These are phyloP conservation scores for Claviceps maximensis DNA, from an alignment of 2,329 filamentous ascomycete genomes.

Conservation along the genomic window DNA sequence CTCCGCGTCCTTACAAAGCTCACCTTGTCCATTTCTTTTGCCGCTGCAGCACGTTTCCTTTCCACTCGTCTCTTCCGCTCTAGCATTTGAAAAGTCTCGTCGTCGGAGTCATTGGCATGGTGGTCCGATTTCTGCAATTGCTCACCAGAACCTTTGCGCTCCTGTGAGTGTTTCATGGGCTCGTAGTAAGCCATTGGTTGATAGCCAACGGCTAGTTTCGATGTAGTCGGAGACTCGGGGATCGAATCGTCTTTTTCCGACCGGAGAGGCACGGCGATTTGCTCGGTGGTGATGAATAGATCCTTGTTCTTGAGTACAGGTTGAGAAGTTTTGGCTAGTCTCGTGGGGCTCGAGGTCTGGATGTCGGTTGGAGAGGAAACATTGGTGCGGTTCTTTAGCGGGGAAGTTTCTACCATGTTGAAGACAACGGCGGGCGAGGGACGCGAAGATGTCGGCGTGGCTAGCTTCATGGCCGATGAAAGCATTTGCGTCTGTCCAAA, in stretches of 20 bases:
- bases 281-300: constrained; percentile 8
- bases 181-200: constrained; percentile 31
- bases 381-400: constrained; percentile 35
- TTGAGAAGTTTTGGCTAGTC: constrained; percentile 18
- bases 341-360: constrained; percentile 28
- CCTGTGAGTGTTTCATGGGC: constrained; percentile 32
- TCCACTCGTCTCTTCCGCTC: constrained; percentile 25
- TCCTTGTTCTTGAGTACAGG: constrained; percentile 13
- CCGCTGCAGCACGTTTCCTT: constrained; percentile 25
- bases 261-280: constrained; percentile 15
- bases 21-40: constrained; percentile 28
- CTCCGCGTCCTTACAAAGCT: constrained; percentile 18
- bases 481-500: constrained; percentile 41
- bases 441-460: constrained; percentile 44
- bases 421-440: constrained; percentile 38
- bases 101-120: constrained; percentile 20
- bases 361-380: constrained; percentile 31
- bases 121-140: constrained; percentile 13
- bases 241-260: constrained; percentile 19
- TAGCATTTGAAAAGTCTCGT: constrained; percentile 19
- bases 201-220: constrained; percentile 11
- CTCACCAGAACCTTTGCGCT: constrained; percentile 19
- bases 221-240: constrained; percentile 23
- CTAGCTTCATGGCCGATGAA: constrained; percentile 35
- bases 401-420: constrained; percentile 30